phyloP scores from a whole-genome alignment of 768 basidiomycete genomes.

The Tylopilus sp. region DNA sequence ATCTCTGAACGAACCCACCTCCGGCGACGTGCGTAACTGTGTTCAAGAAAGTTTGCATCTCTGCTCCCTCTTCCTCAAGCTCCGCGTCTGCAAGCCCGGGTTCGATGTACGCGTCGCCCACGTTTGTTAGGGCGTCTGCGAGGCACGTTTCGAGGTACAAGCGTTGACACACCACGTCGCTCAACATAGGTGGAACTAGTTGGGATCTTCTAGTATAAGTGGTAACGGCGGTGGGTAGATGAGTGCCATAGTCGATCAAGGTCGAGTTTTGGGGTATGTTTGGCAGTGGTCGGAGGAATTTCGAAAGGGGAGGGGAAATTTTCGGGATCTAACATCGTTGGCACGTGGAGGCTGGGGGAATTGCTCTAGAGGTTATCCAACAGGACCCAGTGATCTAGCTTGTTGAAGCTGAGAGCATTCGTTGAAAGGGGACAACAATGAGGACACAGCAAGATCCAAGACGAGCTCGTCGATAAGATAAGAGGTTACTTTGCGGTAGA shows the following conservation, averaged over 20 bases:
- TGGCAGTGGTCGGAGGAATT: constrained; percentile 9
- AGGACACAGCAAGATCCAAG: neutral
- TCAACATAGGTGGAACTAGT: constrained; percentile 27
- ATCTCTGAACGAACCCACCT: constrained; percentile 25
- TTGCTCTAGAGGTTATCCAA: constrained; percentile 26
- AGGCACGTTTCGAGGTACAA: constrained; percentile 17
- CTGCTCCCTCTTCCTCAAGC: constrained; percentile 17
- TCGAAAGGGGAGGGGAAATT: constrained; percentile 16
- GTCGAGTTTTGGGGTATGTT: constrained; percentile 1
- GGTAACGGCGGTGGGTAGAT: constrained; percentile 28
- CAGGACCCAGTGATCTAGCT: neutral
- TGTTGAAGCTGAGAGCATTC: neutral
- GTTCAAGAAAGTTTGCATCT: constrained; percentile 26
- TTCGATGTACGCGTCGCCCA: constrained; percentile 23
- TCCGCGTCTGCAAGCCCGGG: constrained; percentile 26
- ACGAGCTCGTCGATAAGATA: neutral
- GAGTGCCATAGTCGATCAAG: constrained; percentile 23
- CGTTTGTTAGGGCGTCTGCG: constrained; percentile 14
- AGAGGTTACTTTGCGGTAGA: neutral
- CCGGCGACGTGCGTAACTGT: constrained; percentile 25
- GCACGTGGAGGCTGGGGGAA: constrained; percentile 27
- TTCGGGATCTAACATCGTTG: constrained; percentile 28
- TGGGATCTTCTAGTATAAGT: constrained; percentile 23
- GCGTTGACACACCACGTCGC: constrained; percentile 27
- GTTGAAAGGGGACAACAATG: neutral